These are phyloP conservation scores for Nakazawaea anatomiae DNA, from an alignment of 805 yeast genomes.

Conservation along the genomic window DNA sequence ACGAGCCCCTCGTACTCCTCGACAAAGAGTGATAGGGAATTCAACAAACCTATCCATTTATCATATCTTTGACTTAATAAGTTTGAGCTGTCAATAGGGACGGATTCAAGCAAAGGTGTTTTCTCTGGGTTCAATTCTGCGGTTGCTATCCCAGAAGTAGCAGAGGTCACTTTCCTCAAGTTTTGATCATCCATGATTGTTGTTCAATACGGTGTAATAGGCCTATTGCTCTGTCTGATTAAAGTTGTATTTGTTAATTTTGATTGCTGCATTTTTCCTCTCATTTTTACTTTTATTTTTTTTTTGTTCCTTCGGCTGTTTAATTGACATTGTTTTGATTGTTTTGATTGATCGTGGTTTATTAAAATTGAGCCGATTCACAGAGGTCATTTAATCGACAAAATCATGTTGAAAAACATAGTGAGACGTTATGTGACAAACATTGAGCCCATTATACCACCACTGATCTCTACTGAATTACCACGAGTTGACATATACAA, in stretches of 20 bases:
- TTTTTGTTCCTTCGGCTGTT: too few species aligned
- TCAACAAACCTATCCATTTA: slow-evolving; percentile 20
- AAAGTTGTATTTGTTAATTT: too few species aligned
- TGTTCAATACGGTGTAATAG: too few species aligned
- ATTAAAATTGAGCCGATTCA: too few species aligned
- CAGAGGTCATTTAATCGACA: too few species aligned
- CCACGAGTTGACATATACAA: slow-evolving; percentile 7
- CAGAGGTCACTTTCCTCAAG: not conserved
- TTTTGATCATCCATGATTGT: not conserved
- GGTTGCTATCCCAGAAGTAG: slow-evolving; percentile 6
- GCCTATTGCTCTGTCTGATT: too few species aligned
- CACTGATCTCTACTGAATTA: not conserved
- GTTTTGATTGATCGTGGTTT: too few species aligned
- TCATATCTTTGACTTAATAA: slow-evolving; percentile 18
- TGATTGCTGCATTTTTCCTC: too few species aligned
- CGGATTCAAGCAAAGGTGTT: slow-evolving; percentile 5
- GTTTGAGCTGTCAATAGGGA: slow-evolving; percentile 9
- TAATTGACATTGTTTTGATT: too few species aligned
- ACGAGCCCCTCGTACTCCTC: slow-evolving; percentile 21
- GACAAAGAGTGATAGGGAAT: slow-evolving; percentile 18
- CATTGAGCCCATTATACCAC: slow-evolving; percentile 6
- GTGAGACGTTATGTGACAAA: slow-evolving; percentile 8
- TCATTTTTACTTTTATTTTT: too few species aligned
- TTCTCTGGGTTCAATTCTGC: slow-evolving; percentile 9
- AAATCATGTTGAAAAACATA: not conserved